A percentile compares a stretch with the other conserved stretches of the same genome.
phyloP scores from a whole-genome alignment of 345 rosid genomes.

The Eucalyptus polyanthemos region DNA sequence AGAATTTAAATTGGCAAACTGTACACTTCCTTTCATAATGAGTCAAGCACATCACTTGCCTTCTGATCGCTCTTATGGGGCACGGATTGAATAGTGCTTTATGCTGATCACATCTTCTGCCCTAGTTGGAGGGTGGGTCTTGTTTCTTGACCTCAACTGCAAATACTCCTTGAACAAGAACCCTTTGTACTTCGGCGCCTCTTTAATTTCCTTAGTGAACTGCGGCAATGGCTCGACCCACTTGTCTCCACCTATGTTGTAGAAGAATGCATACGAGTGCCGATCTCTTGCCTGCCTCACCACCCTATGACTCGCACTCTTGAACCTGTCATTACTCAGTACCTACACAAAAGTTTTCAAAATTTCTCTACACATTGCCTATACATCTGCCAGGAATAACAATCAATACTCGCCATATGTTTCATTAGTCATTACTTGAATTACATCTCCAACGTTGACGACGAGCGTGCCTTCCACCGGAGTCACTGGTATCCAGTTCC shows the following conservation, averaged over 20 bases:
- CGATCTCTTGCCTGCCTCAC: conserved; percentile 27
- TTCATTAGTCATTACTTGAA: conserved; percentile 18
- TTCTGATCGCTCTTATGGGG: background rate
- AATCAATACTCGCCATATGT: background rate
- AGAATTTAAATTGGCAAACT: background rate
- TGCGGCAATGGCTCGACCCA: conserved; percentile 44
- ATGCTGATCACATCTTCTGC: background rate
- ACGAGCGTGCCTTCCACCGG: conserved; percentile 7
- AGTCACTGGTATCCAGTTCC: conserved; percentile 27
- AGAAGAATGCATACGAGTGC: conserved; percentile 34
- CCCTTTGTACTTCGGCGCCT: background rate
- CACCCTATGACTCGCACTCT: conserved; percentile 44
- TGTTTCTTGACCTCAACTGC: background rate
- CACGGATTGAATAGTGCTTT: background rate
- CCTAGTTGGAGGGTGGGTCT: background rate
- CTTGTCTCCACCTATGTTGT: conserved; percentile 27
- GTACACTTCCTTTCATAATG: background rate
- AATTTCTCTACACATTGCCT: background rate
- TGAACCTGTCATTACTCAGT: conserved; percentile 40
- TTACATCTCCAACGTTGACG: conserved; percentile 27
- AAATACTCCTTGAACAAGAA: background rate
- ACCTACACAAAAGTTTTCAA: conserved; percentile 7
- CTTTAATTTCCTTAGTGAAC: conserved; percentile 28
- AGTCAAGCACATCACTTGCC: background rate
- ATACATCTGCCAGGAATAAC: background rate